Conservation (phyloP, 495 filamentous ascomycete genomes). For the Podospora appendiculata region DNA sequence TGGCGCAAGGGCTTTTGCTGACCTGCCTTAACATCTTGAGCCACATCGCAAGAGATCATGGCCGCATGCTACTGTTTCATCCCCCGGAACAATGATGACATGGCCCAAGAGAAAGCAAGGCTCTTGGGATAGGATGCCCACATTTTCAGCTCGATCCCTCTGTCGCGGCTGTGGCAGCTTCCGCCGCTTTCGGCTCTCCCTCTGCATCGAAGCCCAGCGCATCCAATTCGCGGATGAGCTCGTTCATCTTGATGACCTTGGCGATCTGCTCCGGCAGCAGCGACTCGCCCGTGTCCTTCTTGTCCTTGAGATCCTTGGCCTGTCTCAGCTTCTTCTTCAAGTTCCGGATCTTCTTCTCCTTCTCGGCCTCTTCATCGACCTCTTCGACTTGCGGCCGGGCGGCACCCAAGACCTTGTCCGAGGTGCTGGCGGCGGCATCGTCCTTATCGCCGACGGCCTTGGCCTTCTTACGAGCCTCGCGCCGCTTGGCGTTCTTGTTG, state of each 20-base stretch:
- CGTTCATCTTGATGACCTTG: slow-evolving; percentile 94
- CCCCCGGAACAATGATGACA: not conserved
- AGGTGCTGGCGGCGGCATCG: slow-evolving; percentile 19
- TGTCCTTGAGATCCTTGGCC: slow-evolving; percentile 80
- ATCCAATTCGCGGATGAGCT: slow-evolving; percentile 84
- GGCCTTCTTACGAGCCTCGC: slow-evolving; percentile 82
- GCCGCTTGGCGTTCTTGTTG: slow-evolving; percentile 91
- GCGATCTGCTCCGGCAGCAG: slow-evolving; percentile 92
- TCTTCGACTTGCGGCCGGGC: slow-evolving; percentile 23
- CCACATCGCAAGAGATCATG: too few relatives aligned
- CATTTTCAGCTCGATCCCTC: not conserved
- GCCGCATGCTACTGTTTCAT: too few relatives aligned
- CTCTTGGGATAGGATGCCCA: slow-evolving; percentile 3
- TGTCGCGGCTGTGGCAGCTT: not conserved
- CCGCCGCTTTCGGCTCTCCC: slow-evolving; percentile 33
- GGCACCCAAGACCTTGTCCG: not conserved
- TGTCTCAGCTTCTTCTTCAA: slow-evolving; percentile 96
- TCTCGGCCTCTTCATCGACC: slow-evolving; percentile 65
- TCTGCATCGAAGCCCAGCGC: slow-evolving; percentile 71
- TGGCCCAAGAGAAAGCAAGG: not conserved
- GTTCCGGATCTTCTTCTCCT: slow-evolving; percentile 85
- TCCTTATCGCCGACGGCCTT: slow-evolving; percentile 46
- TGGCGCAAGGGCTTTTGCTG: too few relatives aligned
- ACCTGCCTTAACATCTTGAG: too few relatives aligned
- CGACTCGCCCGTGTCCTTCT: slow-evolving; percentile 77